These are phyloP conservation scores for Fusarium coicis DNA, from an alignment of 2,329 filamentous ascomycete species.

Conservation along the genomic window DNA sequence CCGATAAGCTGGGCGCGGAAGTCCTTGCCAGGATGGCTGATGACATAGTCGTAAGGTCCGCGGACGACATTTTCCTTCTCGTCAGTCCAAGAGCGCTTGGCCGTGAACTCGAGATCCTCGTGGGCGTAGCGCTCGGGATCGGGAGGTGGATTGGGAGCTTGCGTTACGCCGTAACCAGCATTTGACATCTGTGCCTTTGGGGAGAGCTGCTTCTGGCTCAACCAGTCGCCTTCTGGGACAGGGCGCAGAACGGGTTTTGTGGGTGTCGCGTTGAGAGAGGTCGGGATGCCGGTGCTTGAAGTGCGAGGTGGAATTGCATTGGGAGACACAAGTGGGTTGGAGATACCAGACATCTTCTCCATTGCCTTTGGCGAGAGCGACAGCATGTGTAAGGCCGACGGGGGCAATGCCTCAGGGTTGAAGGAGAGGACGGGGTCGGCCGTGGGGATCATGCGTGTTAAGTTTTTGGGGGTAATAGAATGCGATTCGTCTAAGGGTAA, in stretches of 20 bases:
- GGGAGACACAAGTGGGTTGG: conserved; percentile 56
- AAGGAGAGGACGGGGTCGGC: conserved; percentile 33
- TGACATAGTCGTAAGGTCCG: conserved; percentile 84
- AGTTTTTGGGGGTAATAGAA: conserved; percentile 23
- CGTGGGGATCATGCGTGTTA: conserved; percentile 38
- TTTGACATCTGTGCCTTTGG: conserved; percentile 16
- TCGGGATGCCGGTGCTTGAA: conserved; percentile 59
- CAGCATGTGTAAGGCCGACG: conserved; percentile 37
- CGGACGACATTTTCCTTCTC: conserved; percentile 82
- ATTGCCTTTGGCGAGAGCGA: conserved; percentile 38
- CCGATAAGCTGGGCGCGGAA: conserved; percentile 82
- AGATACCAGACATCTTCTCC: conserved; percentile 40
- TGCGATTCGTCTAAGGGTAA: conserved; percentile 12
- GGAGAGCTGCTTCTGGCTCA: conserved; percentile 54
- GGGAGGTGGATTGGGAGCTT: conserved; percentile 53
- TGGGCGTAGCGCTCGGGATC: conserved; percentile 65
- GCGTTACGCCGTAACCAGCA: conserved; percentile 43
- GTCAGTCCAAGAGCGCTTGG: conserved; percentile 69
- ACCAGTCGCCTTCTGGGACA: conserved; percentile 72
- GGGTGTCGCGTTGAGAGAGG: conserved; percentile 47
- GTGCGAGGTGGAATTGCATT: conserved; percentile 78
- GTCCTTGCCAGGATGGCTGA: conserved; percentile 84
- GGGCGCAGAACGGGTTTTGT: conserved; percentile 56
- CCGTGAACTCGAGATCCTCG: conserved; percentile 65
- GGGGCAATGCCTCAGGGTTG: conserved; percentile 30